Evolutionary conservation across 345 rosid species (phyloP).

Genomic region (Arabidopsis suecica): DNA sequence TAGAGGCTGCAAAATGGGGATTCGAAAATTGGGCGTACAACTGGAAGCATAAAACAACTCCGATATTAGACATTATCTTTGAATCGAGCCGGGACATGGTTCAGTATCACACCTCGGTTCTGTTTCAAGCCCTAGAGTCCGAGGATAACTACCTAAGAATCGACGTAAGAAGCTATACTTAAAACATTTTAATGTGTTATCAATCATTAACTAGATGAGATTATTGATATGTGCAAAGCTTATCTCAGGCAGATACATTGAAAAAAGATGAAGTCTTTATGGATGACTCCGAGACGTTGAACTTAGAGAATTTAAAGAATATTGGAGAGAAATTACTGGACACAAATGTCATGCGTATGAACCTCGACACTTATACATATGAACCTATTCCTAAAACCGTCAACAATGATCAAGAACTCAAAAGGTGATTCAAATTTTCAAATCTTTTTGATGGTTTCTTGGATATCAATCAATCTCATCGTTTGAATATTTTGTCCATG

Average conservation of each 20-base stretch:
- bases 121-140: constrained; percentile 52
- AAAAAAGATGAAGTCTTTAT: constrained; percentile 45
- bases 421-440: constrained; percentile 45
- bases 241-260: constrained; percentile 53
- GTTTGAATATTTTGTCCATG: background rate
- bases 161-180: constrained; percentile 48
- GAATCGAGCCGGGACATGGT: constrained; percentile 58
- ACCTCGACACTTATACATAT: constrained; percentile 48
- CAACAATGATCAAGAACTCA: constrained; percentile 54
- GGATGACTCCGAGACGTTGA: constrained; percentile 50
- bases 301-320: constrained; percentile 49
- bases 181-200: background rate
- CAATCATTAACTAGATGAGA: background rate
- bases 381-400: constrained; percentile 51
- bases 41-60: constrained; percentile 24
- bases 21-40: constrained; percentile 47
- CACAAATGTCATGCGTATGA: constrained; percentile 45
- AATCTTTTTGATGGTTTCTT: background rate
- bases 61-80: constrained; percentile 50
- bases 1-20: constrained; percentile 59
- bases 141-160: constrained; percentile 59
- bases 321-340: constrained; percentile 51
- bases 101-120: constrained; percentile 54
- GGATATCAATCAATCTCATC: background rate
- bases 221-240: background rate